Base-by-base conservation (phyloP, 1,284 basidiomycete genomes). In the Ceratobasidium sp. region DNA sequence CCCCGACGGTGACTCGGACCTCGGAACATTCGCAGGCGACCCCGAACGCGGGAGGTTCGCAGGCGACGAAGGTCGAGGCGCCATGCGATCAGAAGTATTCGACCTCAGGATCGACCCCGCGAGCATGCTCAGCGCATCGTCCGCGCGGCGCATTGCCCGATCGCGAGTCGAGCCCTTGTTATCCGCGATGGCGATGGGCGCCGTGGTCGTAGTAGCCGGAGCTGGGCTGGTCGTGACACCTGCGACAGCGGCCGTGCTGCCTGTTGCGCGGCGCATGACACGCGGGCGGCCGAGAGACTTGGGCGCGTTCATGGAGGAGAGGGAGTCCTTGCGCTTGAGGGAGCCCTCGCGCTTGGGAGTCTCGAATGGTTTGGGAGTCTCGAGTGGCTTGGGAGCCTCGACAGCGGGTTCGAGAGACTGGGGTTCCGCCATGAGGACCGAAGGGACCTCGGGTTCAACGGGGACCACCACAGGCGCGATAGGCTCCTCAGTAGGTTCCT, bases 241-340 rank as follows among this genome's bases (percentile, higher is more conserved):
- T 5, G 63, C 46, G 44, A 49, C 44, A 16, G 63, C 63, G 47
- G 63, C 28, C 9, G 63, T 55, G 63, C 63, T 55, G 2, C 63
- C 63, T 23, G 63, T 67, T 7, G 63, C 63, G 23, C 63, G 63
- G 26, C 63, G 63, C 46, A 67, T 49, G 30, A 67, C 63, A n/a
- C 63, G 63, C 6, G 63, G 63, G 21, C 63, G 63, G 16, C 46
- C 62, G 21, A 67, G 63, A 16, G 63, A 54, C 50, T 55, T 67
- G 35, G 63, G 50, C 7, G 43, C 43, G 23, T 38, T 21, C 32
- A 49, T 23, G 5, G 49, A 50, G 16, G 63, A n/a, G 18, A 49
- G 41, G 9, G 30, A 26, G 14, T 32, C 47, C 18, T 30, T 38
- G 59, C 38, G 38, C 23, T 38, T 11, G 21, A 26, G 41, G n/a